Percentiles rank a stretch among this genome's conserved stretches.
Conservation (phyloP, 1,284 basidiomycete species). For the Ceratobasidium sp. region DNA sequence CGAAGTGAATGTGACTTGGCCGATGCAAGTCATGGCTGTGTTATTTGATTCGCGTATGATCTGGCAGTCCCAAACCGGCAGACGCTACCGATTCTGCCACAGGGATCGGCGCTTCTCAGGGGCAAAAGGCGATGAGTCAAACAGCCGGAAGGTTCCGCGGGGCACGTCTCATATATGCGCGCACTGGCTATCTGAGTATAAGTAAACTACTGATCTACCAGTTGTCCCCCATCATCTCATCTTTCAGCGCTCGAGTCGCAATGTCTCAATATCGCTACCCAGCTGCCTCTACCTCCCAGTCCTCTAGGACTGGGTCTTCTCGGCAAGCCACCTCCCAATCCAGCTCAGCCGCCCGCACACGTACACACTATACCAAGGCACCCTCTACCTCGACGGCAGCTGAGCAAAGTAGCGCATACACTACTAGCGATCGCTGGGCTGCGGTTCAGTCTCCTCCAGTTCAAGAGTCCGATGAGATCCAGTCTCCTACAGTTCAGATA, state of each 20-base stretch:
- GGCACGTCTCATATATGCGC: constrained; percentile 12
- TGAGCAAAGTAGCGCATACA: background rate
- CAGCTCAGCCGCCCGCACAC: constrained; percentile 9
- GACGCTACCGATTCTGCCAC: background rate
- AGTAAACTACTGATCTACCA: background rate
- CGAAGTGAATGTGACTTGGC: background rate
- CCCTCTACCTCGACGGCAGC: background rate
- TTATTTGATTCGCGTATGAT: constrained; percentile 21
- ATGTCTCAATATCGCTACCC: constrained; percentile 36
- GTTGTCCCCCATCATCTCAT: background rate
- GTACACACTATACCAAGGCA: background rate
- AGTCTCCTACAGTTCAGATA: background rate
- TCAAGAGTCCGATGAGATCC: background rate
- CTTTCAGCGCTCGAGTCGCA: background rate
- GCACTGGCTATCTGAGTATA: background rate
- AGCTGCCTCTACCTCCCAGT: constrained; percentile 20
- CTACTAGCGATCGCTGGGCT: constrained; percentile 19
- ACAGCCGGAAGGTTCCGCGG: constrained; percentile 13
- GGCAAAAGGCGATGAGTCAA: constrained; percentile 24
- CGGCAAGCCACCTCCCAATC: constrained; percentile 18
- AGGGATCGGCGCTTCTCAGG: constrained; percentile 20
- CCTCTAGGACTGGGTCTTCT: constrained; percentile 1
- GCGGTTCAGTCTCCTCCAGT: background rate
- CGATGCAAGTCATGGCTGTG: constrained; percentile 19
- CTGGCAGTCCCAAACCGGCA: background rate